Base-by-base conservation (phyloP, 108 stramenopile genomes). In the Schizochytrium sp. region DNA sequence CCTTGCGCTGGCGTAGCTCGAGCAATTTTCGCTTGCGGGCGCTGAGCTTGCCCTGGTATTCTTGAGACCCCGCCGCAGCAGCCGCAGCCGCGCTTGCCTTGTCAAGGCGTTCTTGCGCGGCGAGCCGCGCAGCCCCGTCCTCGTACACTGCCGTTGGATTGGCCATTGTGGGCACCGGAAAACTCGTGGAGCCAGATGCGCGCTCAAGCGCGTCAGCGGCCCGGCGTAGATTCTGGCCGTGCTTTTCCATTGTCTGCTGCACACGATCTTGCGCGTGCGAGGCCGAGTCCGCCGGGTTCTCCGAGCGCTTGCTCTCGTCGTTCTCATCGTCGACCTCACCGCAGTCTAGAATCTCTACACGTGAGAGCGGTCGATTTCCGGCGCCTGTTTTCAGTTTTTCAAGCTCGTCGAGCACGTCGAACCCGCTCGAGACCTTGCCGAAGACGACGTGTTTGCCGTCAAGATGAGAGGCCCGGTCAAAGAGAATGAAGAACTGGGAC, bases 381-480 rank as follows among this genome's bases (percentile, higher is more conserved):
- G 57, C 53, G 29, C 48, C 57, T 53, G n/a, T n/a, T 16, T 92
- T 92, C 23, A 93, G 72, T 44, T 44, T 58, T 60, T 92, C 92
- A 21, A 93, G 72, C 5, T 4, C 53, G 16, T 72, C 29, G 41
- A 93, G 58, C 2, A 93, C 90, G 23, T 87, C 91, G 72, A 88
- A 69, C 83, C 95, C 93, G 76, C 93, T 93, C 72, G 94, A 93
- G 48, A 94, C 87, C 6, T 63, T 47, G 53, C 91, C 93, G 48
- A 93, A 93, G 58, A 93, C 92, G 18, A 93, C 92, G 89, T 94
- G 94, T 76, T 93, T 93, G 55, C 93, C 94, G 72, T 99, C 97
- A 89, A 95, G 59, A 88, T 92, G 91, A 48, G 63, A 25, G 43
- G 93, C 91, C 60, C 43, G 58, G 28, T 58, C 92, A 19, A 91